phyloP scores from a whole-genome alignment of 139 green algal genomes.

The Closterium sp. region DNA sequence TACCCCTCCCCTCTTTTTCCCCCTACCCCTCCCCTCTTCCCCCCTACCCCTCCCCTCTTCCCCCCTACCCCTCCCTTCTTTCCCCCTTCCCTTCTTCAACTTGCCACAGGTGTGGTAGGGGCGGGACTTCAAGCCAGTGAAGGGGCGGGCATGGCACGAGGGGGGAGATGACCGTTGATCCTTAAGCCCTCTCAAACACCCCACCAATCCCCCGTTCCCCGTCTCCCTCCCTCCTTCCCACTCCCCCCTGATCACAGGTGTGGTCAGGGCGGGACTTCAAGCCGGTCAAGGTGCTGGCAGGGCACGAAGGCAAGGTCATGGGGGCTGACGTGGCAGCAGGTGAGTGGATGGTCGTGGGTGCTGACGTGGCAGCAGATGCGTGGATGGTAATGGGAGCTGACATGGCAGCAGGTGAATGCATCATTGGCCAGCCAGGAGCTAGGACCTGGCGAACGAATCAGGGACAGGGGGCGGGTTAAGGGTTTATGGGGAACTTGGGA shows the following conservation, averaged over 20 bases:
- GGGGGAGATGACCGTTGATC: neutral
- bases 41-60: too few relatives aligned
- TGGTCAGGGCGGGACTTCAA: slow-evolving; percentile 66
- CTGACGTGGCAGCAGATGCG: neutral
- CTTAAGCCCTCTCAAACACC: neutral
- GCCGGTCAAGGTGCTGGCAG: slow-evolving; percentile 75
- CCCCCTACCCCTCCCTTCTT: too few relatives aligned
- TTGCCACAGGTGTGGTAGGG: neutral
- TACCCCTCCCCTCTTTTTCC: too few relatives aligned
- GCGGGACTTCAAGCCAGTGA: neutral
- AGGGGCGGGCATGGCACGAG: neutral
- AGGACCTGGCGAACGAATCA: too few relatives aligned
- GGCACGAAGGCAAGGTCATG: slow-evolving; percentile 94
- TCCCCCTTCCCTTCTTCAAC: too few relatives aligned
- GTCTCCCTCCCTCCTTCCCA: too few relatives aligned
- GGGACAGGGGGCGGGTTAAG: too few relatives aligned
- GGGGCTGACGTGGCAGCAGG: slow-evolving; percentile 70
- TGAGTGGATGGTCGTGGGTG: neutral
- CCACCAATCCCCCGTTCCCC: neutral
- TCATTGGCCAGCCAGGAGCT: too few relatives aligned
- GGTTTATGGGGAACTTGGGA: too few relatives aligned
- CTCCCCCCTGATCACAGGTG: slow-evolving; percentile 45
- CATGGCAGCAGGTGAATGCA: too few relatives aligned
- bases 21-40: neutral
- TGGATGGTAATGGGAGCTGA: too few relatives aligned